phyloP scores from a whole-genome alignment of 2,329 filamentous ascomycete species.

The Aspergillus vadensis region DNA sequence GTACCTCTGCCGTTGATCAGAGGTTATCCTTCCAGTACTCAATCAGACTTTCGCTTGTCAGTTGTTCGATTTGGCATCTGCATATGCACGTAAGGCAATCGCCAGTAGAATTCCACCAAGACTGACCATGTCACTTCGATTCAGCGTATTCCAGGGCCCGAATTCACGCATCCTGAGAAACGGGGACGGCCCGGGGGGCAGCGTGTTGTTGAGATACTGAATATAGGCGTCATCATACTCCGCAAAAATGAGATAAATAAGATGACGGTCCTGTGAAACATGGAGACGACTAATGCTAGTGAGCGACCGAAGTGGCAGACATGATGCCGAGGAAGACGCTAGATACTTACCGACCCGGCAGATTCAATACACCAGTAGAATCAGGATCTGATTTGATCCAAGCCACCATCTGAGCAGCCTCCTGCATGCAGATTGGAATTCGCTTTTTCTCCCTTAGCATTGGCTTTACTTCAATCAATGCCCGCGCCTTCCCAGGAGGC shows the following conservation, averaged over 20 bases:
- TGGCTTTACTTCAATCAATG: slow-evolving; percentile 5
- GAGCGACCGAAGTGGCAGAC: background rate
- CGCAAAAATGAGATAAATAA: background rate
- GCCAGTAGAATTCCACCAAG: background rate
- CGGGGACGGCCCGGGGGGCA: background rate
- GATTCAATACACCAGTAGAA: background rate
- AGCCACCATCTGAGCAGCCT: slow-evolving; percentile 5
- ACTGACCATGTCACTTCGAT: background rate
- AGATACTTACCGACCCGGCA: background rate
- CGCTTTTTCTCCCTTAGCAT: background rate
- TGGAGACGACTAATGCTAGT: background rate
- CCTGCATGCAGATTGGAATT: slow-evolving; percentile 1
- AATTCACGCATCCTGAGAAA: slow-evolving; percentile 2
- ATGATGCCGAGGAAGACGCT: background rate
- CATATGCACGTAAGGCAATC: background rate
- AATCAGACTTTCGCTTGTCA: too few species aligned
- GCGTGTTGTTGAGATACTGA: background rate
- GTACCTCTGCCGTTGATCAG: too few species aligned
- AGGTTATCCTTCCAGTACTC: too few species aligned
- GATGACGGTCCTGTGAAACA: background rate
- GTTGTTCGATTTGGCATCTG: background rate
- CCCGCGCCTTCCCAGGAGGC: background rate
- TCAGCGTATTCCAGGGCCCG: background rate
- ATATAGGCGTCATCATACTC: background rate
- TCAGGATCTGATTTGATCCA: background rate